Evolutionary conservation across 2,329 filamentous ascomycete species (phyloP).

Genomic region (Eutypa lata): DNA sequence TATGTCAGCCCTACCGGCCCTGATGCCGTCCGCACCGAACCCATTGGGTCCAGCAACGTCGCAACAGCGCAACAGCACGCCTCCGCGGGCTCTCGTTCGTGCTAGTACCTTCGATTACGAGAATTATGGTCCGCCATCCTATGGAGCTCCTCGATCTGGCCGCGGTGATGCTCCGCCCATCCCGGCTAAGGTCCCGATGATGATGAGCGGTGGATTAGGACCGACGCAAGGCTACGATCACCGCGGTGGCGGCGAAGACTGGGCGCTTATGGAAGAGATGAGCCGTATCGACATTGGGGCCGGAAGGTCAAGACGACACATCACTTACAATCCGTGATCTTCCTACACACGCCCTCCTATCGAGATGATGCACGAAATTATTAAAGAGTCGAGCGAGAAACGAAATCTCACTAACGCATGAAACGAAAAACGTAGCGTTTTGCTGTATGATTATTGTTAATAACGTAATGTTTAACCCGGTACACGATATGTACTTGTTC

Average conservation of each 20-base stretch:
- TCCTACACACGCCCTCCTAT: not conserved
- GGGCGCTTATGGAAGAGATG: slow-evolving; percentile 69
- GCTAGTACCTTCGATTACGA: slow-evolving; percentile 54
- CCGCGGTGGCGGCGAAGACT: slow-evolving; percentile 44
- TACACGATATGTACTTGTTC: not conserved
- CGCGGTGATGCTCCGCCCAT: slow-evolving; percentile 52
- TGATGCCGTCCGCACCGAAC: slow-evolving; percentile 37
- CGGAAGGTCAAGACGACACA: slow-evolving; percentile 52
- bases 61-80: slow-evolving; percentile 48
- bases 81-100: slow-evolving; percentile 41
- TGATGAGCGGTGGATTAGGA: slow-evolving; percentile 39
- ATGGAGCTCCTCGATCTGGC: slow-evolving; percentile 27
- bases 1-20: slow-evolving; percentile 38
- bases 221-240: slow-evolving; percentile 16
- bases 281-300: slow-evolving; percentile 64
- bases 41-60: slow-evolving; percentile 53
- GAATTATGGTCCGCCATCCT: slow-evolving; percentile 44
- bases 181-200: slow-evolving; percentile 65
- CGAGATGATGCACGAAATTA: not conserved
- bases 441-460: not conserved
- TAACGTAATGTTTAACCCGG: not conserved
- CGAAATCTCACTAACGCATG: not conserved
- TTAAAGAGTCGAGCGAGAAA: not conserved
- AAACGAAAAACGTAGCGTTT: not conserved
- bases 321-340: not conserved